phyloP scores from a whole-genome alignment of 2,329 filamentous ascomycete species.

The Talaromyces sp. region DNA sequence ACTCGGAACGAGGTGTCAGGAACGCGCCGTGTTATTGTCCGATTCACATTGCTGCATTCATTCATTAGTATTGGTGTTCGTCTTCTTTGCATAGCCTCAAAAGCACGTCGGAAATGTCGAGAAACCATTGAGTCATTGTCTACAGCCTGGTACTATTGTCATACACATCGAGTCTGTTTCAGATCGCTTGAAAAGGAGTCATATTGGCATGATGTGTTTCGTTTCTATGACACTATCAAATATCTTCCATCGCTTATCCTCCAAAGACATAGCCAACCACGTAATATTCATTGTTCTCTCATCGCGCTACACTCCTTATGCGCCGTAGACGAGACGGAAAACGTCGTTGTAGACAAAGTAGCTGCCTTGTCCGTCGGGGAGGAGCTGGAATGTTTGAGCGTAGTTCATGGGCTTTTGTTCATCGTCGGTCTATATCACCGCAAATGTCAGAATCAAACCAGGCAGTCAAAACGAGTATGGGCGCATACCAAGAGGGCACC shows the following conservation, averaged over 20 bases:
- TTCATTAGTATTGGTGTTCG: background rate
- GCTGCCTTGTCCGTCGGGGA: slow-evolving; percentile 63
- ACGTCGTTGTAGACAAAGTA: slow-evolving; percentile 94
- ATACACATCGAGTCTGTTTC: background rate
- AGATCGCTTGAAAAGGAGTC: background rate
- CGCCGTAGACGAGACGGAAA: slow-evolving; percentile 78
- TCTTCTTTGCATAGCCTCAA: background rate
- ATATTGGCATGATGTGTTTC: background rate
- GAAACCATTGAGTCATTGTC: background rate
- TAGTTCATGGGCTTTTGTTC: slow-evolving; percentile 86
- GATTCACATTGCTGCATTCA: background rate
- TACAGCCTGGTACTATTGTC: slow-evolving; percentile 8
- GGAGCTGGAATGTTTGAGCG: slow-evolving; percentile 83
- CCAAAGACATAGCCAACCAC: background rate
- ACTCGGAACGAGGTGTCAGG: background rate
- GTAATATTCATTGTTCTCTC: background rate
- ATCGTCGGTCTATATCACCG: slow-evolving; percentile 68
- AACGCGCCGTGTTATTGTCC: background rate
- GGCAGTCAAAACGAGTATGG: background rate
- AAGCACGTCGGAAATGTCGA: background rate
- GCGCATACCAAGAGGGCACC: slow-evolving; percentile 73
- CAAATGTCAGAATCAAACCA: slow-evolving; percentile 1
- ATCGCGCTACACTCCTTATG: slow-evolving; percentile 22
- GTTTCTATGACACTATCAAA: slow-evolving; percentile 2
- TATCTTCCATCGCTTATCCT: slow-evolving; percentile 7